Percentiles rank a stretch among this genome's conserved stretches.
Conservation (phyloP, 805 yeast species). For the Wickerhamomyces subpelliculosus region DNA sequence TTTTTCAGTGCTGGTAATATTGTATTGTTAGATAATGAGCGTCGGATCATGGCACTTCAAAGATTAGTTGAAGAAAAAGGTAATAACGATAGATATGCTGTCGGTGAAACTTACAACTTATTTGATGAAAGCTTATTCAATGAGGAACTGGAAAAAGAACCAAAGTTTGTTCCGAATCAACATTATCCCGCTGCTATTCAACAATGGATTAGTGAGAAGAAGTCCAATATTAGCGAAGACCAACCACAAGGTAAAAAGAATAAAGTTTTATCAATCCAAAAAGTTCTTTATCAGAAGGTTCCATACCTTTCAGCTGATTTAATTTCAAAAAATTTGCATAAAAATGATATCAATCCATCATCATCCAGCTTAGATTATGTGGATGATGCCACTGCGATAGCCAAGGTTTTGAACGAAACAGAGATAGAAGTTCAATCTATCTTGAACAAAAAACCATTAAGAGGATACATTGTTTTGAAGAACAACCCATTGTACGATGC, state of each 20-base stretch:
- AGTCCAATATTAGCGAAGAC: constrained; percentile 4
- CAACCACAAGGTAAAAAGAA: constrained; percentile 26
- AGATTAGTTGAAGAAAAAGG: constrained; percentile 73
- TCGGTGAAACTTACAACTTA: constrained; percentile 63
- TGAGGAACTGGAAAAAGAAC: constrained; percentile 10
- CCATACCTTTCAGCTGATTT: constrained; percentile 77
- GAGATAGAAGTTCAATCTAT: constrained; percentile 36
- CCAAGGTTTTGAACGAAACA: constrained; percentile 38
- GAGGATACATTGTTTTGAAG: constrained; percentile 62
- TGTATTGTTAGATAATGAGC: constrained; percentile 61
- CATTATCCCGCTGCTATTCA: constrained; percentile 15
- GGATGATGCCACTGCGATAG: constrained; percentile 25
- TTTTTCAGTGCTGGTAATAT: constrained; percentile 95
- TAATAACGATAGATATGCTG: constrained; percentile 57
- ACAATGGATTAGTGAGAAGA: constrained; percentile 23
- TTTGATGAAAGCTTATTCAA: constrained; percentile 48
- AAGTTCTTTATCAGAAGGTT: constrained; percentile 57
- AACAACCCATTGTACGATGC: constrained; percentile 45
- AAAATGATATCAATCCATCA: constrained; percentile 41
- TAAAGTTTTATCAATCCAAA: constrained; percentile 57
- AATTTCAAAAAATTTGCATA: constrained; percentile 49
- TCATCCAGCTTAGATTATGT: constrained; percentile 25
- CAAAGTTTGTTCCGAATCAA: not conserved
- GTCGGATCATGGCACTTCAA: constrained; percentile 64
- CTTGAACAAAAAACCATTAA: constrained; percentile 26